Conservation (phyloP, 441 rosid species). For the Hura crepitans region DNA sequence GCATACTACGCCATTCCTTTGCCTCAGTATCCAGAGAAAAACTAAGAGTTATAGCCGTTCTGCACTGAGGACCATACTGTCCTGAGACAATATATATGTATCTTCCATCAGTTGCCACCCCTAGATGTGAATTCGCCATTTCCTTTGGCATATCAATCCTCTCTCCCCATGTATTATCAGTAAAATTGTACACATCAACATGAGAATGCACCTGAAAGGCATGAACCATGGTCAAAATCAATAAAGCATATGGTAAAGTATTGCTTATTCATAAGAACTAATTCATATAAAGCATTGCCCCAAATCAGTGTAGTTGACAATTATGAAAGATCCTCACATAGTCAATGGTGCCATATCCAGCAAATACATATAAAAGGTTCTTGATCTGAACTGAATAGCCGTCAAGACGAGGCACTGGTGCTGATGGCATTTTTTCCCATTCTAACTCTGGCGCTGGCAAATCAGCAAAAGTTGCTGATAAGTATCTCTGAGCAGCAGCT, state of each 20-base stretch:
- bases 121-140: conserved; percentile 98
- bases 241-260: no score
- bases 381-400: conserved; percentile 86
- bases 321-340: conserved; percentile 36
- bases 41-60: conserved; percentile 79
- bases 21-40: conserved; percentile 80
- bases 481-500: conserved; percentile 42
- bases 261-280: not conserved
- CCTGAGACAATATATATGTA: conserved; percentile 80
- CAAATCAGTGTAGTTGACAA: not conserved
- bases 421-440: conserved; percentile 83
- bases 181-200: conserved; percentile 81
- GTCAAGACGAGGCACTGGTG: conserved; percentile 90
- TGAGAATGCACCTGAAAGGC: conserved; percentile 72
- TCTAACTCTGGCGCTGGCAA: conserved; percentile 65
- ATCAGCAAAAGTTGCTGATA: conserved; percentile 92
- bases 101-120: conserved; percentile 93
- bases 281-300: not conserved
- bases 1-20: conserved; percentile 66
- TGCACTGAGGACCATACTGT: conserved; percentile 92
- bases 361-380: conserved; percentile 73
- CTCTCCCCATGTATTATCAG: conserved; percentile 75
- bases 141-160: conserved; percentile 92
- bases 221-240: conserved; percentile 1
- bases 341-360: conserved; percentile 83